These are phyloP conservation scores for Fimicolochytrium jonesii DNA, from an alignment of 192 early-diverging fungal genomes.

Conservation along the genomic window DNA sequence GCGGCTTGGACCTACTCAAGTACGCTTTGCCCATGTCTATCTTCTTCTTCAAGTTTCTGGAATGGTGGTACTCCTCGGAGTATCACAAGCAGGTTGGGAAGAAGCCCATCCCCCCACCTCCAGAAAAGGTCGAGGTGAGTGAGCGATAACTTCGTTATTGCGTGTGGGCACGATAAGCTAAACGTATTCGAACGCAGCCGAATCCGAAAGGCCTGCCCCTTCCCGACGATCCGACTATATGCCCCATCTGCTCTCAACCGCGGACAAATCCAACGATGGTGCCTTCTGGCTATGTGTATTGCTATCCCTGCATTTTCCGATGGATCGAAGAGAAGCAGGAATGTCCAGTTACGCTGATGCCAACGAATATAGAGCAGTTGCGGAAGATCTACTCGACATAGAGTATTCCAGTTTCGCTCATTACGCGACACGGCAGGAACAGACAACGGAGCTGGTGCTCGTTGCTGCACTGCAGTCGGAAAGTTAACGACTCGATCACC, in stretches of 20 bases:
- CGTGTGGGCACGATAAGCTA: background rate
- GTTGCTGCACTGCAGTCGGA: no score
- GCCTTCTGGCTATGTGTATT: constrained; percentile 87
- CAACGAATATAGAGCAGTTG: constrained; percentile 47
- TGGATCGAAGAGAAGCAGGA: constrained; percentile 64
- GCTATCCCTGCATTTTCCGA: constrained; percentile 83
- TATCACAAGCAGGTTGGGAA: constrained; percentile 55
- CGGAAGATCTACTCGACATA: constrained; percentile 59
- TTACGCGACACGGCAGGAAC: no score
- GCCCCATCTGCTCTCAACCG: constrained; percentile 68
- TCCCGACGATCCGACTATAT: constrained; percentile 67
- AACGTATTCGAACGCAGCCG: no score
- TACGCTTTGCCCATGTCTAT: constrained; percentile 81
- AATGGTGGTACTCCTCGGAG: constrained; percentile 94
- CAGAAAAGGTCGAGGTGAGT: constrained; percentile 37
- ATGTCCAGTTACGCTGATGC: constrained; percentile 76
- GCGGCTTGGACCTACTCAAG: constrained; percentile 66
- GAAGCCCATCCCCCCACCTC: constrained; percentile 66
- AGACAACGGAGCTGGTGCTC: no score
- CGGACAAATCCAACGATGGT: constrained; percentile 85
- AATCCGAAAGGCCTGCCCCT: constrained; percentile 70
- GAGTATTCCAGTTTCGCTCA: no score
- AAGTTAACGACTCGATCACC: no score
- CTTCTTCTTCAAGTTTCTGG: constrained; percentile 90
- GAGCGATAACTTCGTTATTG: no score